phyloP scores from a whole-genome alignment of 2,329 filamentous ascomycete genomes.

The Arthrocladium fulminans region DNA sequence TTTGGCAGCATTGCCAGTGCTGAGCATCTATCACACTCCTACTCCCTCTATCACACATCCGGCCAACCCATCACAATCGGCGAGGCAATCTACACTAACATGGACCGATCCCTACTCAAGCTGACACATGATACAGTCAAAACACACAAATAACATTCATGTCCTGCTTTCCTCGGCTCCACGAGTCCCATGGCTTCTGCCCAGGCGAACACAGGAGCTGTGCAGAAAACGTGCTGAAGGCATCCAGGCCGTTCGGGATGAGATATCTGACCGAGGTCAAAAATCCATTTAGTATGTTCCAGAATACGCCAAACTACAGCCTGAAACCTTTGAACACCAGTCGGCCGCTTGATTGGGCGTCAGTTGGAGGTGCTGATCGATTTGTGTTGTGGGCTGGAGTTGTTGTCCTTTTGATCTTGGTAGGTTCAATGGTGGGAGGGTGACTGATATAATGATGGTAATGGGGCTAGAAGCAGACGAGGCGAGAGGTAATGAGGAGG shows the following conservation, averaged over 20 bases:
- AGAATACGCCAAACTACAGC: constrained; percentile 33
- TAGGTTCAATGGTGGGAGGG: constrained; percentile 32
- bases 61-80: constrained; percentile 29
- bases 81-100: constrained; percentile 32
- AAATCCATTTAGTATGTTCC: constrained; percentile 35
- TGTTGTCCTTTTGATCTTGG: constrained; percentile 32
- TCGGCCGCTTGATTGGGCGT: constrained; percentile 31
- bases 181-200: constrained; percentile 25
- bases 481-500: background rate
- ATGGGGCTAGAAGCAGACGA: background rate
- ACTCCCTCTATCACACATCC: constrained; percentile 31
- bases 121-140: constrained; percentile 32
- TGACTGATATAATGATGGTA: constrained; percentile 31
- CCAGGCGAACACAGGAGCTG: constrained; percentile 29
- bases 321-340: constrained; percentile 31
- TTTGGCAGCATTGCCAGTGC: background rate
- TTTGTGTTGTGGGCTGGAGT: constrained; percentile 29
- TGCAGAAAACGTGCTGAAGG: constrained; percentile 32
- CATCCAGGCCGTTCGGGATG: constrained; percentile 30
- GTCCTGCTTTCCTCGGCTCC: constrained; percentile 33
- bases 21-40: constrained; percentile 32
- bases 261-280: constrained; percentile 27
- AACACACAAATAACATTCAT: constrained; percentile 36
- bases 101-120: constrained; percentile 29
- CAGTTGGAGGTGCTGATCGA: constrained; percentile 31